Base-by-base conservation (phyloP, 768 basidiomycete genomes). In the Suillus bovinus region DNA sequence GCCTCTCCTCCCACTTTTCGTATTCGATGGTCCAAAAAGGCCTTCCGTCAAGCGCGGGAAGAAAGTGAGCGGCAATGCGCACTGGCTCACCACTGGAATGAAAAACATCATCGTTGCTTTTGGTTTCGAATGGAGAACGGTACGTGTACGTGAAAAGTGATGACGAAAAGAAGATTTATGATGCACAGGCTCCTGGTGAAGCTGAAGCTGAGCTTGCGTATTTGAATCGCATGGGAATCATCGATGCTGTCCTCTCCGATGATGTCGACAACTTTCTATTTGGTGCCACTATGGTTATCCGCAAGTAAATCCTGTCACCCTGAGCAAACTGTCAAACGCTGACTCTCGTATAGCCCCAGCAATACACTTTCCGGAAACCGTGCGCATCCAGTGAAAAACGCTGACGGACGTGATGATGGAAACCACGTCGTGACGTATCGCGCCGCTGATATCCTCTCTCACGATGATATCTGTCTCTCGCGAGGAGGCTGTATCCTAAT, bases 181-280 rank as follows among this genome's bases (percentile, higher is more conserved):
- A 75, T 76, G 9, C 72, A 66, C 56, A 88, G 88, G 95, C 94
- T 17, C 95, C 95, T 7, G 94, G 93, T 20, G 96, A 97, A 75
- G 96, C 96, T 0, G 96, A 98, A 73, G 95, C 95, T 0, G 95
- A 96, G 70, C 80, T 98, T 3, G 95, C 95, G 0, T 89, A 91
- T 64, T 80, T 98, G 59, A 95, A 94, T 68, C 79, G 83, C 5
- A 84, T 88, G 47, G 93, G 93, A 3, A 73, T 90, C 58, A 90
- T 98, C 61, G 96, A 98, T 70, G 93, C 88, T 0, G 84, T 97
- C 29, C 80, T 96, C 49, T 92, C 95, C 0, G 96, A 98, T 72
- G 96, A 97, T 68, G 94, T 95, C 2, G 95, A 98, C 70, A 95
- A 87, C 60, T 89, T 96, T 70, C 76, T 97, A 3, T 98, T 98